Conservation (phyloP, 208 protist species). For the Sergeia podlipaevii region DNA sequence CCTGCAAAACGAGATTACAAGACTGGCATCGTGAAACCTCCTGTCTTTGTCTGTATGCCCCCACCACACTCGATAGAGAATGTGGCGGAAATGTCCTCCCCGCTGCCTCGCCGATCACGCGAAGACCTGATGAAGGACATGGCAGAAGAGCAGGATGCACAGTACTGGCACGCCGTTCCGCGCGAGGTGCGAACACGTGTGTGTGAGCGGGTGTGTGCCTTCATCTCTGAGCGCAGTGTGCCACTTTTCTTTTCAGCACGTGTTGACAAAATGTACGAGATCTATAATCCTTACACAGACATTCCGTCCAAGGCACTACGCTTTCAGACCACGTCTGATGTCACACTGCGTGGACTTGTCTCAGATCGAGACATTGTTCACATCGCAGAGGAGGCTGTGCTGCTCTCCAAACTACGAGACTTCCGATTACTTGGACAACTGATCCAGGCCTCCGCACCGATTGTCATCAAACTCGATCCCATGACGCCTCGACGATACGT, state of each 20-base stretch:
- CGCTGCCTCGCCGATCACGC: background rate
- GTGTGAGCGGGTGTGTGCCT: slow-evolving; percentile 15
- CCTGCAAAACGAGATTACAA: slow-evolving; percentile 17
- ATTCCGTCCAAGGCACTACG: slow-evolving; percentile 35
- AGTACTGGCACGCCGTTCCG: slow-evolving; percentile 28
- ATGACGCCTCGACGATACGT: slow-evolving; percentile 53
- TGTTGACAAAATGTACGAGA: slow-evolving; percentile 39
- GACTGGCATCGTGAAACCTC: slow-evolving; percentile 6
- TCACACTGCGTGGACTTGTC: slow-evolving; percentile 37
- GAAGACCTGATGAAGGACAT: background rate
- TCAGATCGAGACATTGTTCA: slow-evolving; percentile 24
- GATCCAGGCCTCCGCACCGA: slow-evolving; percentile 46
- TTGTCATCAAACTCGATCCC: slow-evolving; percentile 42
- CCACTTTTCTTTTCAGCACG: slow-evolving; percentile 57
- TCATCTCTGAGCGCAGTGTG: slow-evolving; percentile 28
- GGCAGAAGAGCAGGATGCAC: too few species aligned
- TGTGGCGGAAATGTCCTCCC: too few species aligned
- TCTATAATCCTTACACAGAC: slow-evolving; percentile 28
- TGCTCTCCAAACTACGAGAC: slow-evolving; percentile 32
- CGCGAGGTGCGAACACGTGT: slow-evolving; percentile 5
- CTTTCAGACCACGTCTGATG: slow-evolving; percentile 26
- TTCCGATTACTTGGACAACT: slow-evolving; percentile 49
- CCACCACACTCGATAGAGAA: slow-evolving; percentile 6
- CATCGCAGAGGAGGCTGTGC: slow-evolving; percentile 16
- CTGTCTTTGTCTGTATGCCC: slow-evolving; percentile 18